Percentiles rank a stretch among this genome's conserved stretches.
Conservation (phyloP, 495 filamentous ascomycete genomes). For the Hypoxylon lienhwacheense region DNA sequence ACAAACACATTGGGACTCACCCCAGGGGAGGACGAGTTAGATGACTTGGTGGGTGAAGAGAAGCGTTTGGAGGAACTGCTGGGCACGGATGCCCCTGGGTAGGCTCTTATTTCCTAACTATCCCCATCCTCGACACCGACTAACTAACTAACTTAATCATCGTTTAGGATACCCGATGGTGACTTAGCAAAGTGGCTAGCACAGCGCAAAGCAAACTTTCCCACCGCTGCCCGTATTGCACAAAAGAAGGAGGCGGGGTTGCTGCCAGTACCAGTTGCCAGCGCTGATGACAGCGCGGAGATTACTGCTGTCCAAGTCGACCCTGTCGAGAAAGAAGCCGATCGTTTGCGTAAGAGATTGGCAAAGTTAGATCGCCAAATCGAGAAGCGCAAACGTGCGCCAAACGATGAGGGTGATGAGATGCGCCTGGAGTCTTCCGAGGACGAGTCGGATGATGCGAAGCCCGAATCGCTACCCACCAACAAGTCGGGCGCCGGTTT, state of each 20-base stretch:
- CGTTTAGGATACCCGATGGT: slow-evolving; percentile 59
- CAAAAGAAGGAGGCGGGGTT: slow-evolving; percentile 47
- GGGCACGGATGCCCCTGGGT: slow-evolving; percentile 53
- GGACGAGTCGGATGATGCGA: slow-evolving; percentile 49
- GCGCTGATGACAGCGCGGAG: slow-evolving; percentile 34
- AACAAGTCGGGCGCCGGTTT: slow-evolving; percentile 30
- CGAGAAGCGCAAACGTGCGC: slow-evolving; percentile 58
- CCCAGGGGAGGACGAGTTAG: slow-evolving; percentile 69
- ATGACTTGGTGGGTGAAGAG: slow-evolving; percentile 73
- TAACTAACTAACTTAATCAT: slow-evolving; percentile 33
- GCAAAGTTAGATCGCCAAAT: slow-evolving; percentile 56
- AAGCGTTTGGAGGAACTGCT: slow-evolving; percentile 68
- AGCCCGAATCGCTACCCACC: slow-evolving; percentile 51
- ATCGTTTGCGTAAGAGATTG: slow-evolving; percentile 54
- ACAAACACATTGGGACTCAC: slow-evolving; percentile 81
- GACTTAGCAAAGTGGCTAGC: slow-evolving; percentile 73
- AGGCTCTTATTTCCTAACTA: slow-evolving; percentile 20
- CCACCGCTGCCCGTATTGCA: slow-evolving; percentile 66
- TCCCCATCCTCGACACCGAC: slow-evolving; percentile 4
- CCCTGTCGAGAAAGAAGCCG: slow-evolving; percentile 49
- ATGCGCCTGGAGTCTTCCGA: slow-evolving; percentile 49
- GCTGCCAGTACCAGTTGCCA: slow-evolving; percentile 15
- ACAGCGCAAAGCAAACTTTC: slow-evolving; percentile 75
- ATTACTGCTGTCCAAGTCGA: slow-evolving; percentile 36
- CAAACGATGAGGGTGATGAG: slow-evolving; percentile 59